Percentiles rank a stretch among this genome's conserved stretches.
These are phyloP conservation scores for Dipodascus geniculatus DNA, from an alignment of 805 yeast genomes.

Conservation along the genomic window DNA sequence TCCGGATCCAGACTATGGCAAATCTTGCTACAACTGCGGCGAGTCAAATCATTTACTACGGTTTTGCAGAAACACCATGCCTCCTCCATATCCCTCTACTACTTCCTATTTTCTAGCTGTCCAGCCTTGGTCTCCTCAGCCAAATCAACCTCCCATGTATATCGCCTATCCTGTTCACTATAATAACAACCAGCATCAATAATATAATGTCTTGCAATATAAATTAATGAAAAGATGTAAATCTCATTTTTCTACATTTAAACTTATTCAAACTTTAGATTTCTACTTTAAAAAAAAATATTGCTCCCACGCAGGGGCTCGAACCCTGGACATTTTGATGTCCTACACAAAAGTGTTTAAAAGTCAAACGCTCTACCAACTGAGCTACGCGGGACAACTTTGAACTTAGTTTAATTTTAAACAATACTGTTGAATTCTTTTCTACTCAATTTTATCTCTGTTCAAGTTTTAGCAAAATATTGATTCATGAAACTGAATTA, in stretches of 20 bases:
- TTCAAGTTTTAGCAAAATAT: too few relatives aligned
- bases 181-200: background rate
- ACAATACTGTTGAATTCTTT: background rate
- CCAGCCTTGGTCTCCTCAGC: background rate
- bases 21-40: constrained; percentile 91
- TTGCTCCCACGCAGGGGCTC: constrained; percentile 42
- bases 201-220: too few relatives aligned
- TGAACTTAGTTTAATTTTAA: background rate
- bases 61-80: constrained; percentile 47
- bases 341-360: constrained; percentile 14
- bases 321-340: constrained; percentile 46
- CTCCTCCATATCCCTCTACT: constrained; percentile 27
- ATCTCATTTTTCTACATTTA: too few relatives aligned
- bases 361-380: constrained; percentile 1
- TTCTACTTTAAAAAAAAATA: background rate
- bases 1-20: constrained; percentile 67
- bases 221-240: too few relatives aligned
- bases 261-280: too few relatives aligned
- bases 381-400: background rate
- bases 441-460: too few relatives aligned
- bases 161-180: background rate
- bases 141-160: background rate
- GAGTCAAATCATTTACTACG: constrained; percentile 80
- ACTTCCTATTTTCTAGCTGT: background rate
- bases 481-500: too few relatives aligned